A percentile compares a stretch with the other conserved stretches of the same genome.
These are phyloP conservation scores for Diplodia seriata DNA, from an alignment of 2,329 filamentous ascomycete species.

Conservation along the genomic window DNA sequence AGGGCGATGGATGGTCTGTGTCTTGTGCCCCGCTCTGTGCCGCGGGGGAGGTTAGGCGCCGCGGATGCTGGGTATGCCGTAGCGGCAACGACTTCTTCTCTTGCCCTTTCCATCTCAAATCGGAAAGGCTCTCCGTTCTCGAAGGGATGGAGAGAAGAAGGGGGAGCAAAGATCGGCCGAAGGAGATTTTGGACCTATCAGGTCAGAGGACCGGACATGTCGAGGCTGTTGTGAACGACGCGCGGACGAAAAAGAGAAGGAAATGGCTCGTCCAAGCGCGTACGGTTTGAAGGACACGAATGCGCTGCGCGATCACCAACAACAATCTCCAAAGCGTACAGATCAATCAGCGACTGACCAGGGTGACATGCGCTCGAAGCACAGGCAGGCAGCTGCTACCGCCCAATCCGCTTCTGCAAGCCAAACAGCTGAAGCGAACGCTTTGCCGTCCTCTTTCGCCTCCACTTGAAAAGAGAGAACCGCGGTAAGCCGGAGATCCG, in stretches of 20 bases:
- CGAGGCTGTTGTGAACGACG: neutral
- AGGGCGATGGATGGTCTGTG: neutral
- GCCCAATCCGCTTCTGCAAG: neutral
- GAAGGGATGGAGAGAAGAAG: too few species aligned
- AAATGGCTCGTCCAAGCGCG: too few species aligned
- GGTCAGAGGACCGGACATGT: neutral
- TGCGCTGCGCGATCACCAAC: neutral
- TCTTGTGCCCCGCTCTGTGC: neutral
- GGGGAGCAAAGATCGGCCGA: neutral
- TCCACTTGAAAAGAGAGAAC: neutral
- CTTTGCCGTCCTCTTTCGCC: neutral
- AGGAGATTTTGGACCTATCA: neutral
- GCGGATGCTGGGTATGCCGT: neutral
- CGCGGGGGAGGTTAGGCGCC: neutral
- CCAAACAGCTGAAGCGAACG: neutral
- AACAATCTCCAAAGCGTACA: slow-evolving; percentile 1
- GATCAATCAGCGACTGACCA: neutral
- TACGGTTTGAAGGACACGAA: neutral
- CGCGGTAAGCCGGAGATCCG: neutral
- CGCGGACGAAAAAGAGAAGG: too few species aligned
- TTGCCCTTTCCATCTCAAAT: neutral
- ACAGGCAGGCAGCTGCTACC: neutral
- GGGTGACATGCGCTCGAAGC: neutral
- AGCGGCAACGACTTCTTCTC: neutral
- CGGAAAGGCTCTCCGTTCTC: neutral